A percentile compares a stretch with the other conserved stretches of the same genome.
phyloP scores from a whole-genome alignment of 176 grass and related monocot genomes.

The Paspalum vaginatum region DNA sequence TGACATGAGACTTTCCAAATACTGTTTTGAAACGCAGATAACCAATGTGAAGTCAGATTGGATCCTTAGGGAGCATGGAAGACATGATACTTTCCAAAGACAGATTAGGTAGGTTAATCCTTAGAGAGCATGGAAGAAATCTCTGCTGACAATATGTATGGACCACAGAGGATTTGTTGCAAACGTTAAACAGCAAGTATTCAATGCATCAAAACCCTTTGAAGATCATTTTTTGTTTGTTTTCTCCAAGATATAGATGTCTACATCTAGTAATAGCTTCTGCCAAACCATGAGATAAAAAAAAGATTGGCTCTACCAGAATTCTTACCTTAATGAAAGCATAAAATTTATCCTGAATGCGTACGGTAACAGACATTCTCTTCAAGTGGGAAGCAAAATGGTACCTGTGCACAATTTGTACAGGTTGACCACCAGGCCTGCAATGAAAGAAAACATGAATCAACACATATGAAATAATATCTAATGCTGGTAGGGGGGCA shows the following conservation, averaged over 20 bases:
- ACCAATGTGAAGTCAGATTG: not conserved
- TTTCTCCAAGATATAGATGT: not conserved
- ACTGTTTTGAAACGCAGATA: not conserved
- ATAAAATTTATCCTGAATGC: constrained; percentile 88
- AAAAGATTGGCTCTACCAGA: constrained; percentile 30
- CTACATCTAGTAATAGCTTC: not conserved
- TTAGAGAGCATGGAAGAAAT: not conserved
- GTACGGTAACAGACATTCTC: constrained; percentile 96
- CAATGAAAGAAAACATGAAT: constrained; percentile 33
- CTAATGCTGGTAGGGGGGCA: not conserved
- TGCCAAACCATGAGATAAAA: not conserved
- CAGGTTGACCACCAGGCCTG: constrained; percentile 89
- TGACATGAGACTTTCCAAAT: not conserved
- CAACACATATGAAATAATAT: constrained; percentile 5
- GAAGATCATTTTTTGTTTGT: not conserved
- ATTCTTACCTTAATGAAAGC: constrained; percentile 83
- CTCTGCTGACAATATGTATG: constrained; percentile 17
- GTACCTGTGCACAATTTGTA: constrained; percentile 90
- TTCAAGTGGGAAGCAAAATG: constrained; percentile 99
- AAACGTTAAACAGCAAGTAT: constrained; percentile 18
- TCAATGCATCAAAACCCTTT: constrained; percentile 9
- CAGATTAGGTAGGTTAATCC: not conserved
- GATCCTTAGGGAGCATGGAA: not conserved
- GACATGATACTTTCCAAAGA: not conserved
- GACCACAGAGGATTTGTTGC: not conserved